phyloP scores from a whole-genome alignment of 352 stramenopile genomes.

The Globisporangium spinosum region DNA sequence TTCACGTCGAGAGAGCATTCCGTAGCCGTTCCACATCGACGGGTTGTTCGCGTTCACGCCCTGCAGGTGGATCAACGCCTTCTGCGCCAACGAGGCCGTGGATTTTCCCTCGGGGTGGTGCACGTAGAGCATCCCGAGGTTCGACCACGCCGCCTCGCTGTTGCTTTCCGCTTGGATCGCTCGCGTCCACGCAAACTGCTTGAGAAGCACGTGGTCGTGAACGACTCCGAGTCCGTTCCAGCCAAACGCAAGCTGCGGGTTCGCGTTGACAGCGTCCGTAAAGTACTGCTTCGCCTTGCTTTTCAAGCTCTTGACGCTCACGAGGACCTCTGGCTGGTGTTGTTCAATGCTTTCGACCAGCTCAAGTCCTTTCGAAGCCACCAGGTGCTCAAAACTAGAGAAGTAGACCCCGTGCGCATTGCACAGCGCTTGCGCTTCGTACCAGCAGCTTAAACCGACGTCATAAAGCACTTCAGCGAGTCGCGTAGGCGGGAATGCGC shows the following conservation, averaged over 20 bases:
- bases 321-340: conserved; percentile 7
- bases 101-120: conserved; percentile 30
- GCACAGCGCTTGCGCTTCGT: conserved; percentile 56
- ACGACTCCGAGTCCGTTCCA: conserved; percentile 82
- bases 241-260: conserved; percentile 45
- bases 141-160: conserved; percentile 72
- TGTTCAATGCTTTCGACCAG: not conserved
- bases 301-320: conserved; percentile 24
- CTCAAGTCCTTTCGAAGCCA: not conserved
- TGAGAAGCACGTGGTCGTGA: conserved; percentile 53
- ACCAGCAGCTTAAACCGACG: conserved; percentile 72
- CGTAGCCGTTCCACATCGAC: conserved; percentile 86
- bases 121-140: conserved; percentile 83
- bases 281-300: conserved; percentile 39
- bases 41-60: conserved; percentile 78
- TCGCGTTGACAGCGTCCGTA: conserved; percentile 36
- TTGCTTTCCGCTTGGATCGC: conserved; percentile 50
- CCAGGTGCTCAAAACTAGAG: conserved; percentile 37
- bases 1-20: conserved; percentile 61
- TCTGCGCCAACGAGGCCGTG: conserved; percentile 49
- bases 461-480: conserved; percentile 61
- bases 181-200: conserved; percentile 79
- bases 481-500: conserved; percentile 7
- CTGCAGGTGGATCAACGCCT: conserved; percentile 79
- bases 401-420: conserved; percentile 30